Evolutionary conservation across 169 alveolate species (phyloP).

Genomic region (Plasmodium cynomolgi): DNA sequence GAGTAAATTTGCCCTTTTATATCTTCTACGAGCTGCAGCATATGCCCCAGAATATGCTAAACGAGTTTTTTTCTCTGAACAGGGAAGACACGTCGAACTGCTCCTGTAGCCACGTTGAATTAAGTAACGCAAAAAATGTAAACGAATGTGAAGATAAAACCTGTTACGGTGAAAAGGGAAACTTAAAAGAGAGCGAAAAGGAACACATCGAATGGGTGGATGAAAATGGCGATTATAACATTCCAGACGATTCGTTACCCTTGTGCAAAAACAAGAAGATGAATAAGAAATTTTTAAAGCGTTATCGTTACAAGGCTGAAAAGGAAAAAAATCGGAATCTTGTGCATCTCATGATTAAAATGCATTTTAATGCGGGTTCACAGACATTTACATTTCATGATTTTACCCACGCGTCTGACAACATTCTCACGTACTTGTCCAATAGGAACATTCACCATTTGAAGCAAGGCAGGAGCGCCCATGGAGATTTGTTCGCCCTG

Average conservation of each 20-base stretch:
- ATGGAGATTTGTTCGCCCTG: conserved; percentile 16
- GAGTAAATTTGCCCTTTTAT: conserved; percentile 59
- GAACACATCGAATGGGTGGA: conserved; percentile 50
- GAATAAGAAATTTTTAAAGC: conserved; percentile 11
- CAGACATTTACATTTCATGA: conserved; percentile 27
- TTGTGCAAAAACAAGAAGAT: conserved; percentile 40
- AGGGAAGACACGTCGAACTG: neutral
- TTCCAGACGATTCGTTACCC: conserved; percentile 23
- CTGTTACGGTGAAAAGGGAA: conserved; percentile 5
- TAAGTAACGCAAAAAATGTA: neutral
- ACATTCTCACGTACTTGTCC: conserved; percentile 22
- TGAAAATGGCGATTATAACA: conserved; percentile 22
- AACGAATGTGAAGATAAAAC: conserved; percentile 24
- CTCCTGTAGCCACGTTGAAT: neutral
- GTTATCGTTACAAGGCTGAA: conserved; percentile 22
- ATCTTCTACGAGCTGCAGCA: conserved; percentile 24
- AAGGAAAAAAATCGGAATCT: conserved; percentile 13
- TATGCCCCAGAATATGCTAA: conserved; percentile 28
- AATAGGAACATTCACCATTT: conserved; percentile 1
- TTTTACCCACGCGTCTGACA: conserved; percentile 16
- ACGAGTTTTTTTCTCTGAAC: conserved; percentile 32
- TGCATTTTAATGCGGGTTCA: conserved; percentile 32
- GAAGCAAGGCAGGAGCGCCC: neutral
- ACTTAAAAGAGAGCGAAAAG: conserved; percentile 30
- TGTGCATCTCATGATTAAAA: conserved; percentile 30